These are phyloP conservation scores for Pseudoturritis turrita DNA, from an alignment of 345 rosid species.

Conservation along the genomic window DNA sequence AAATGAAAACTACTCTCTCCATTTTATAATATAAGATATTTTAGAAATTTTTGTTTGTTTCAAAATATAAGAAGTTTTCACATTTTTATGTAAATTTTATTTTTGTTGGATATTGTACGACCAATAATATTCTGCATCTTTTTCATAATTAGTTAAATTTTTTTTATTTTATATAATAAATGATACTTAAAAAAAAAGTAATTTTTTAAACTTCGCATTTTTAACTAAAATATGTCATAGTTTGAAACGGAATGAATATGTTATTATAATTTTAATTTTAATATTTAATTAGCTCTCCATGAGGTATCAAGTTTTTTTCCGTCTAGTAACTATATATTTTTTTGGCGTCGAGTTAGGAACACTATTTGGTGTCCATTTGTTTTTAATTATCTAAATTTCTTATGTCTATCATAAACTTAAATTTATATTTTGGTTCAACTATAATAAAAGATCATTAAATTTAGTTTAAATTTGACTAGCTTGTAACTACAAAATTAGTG, in stretches of 20 bases:
- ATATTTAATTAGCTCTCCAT: not conserved
- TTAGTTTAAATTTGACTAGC: not conserved
- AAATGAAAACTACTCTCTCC: no score
- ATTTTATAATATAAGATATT: no score
- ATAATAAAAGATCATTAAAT: not conserved
- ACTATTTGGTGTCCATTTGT: not conserved
- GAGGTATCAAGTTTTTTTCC: slow-evolving; percentile 5
- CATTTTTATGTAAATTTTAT: no score
- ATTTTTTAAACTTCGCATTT: no score
- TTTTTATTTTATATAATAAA: no score
- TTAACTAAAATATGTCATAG: no score
- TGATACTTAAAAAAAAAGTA: no score
- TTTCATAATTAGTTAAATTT: no score
- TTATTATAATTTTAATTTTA: not conserved
- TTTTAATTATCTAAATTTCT: not conserved
- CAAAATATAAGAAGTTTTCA: no score
- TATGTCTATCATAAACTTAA: not conserved
- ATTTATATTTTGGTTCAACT: not conserved
- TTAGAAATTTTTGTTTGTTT: no score
- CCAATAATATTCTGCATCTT: no score
- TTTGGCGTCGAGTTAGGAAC: not conserved
- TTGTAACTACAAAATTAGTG: not conserved
- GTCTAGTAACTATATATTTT: slow-evolving; percentile 11
- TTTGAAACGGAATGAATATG: not conserved
- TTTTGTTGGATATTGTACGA: no score